Evolutionary conservation across 805 yeast genomes (phyloP), one percentile per base, ranked within the genome.

Genomic region (Lachancea cidri): DNA sequence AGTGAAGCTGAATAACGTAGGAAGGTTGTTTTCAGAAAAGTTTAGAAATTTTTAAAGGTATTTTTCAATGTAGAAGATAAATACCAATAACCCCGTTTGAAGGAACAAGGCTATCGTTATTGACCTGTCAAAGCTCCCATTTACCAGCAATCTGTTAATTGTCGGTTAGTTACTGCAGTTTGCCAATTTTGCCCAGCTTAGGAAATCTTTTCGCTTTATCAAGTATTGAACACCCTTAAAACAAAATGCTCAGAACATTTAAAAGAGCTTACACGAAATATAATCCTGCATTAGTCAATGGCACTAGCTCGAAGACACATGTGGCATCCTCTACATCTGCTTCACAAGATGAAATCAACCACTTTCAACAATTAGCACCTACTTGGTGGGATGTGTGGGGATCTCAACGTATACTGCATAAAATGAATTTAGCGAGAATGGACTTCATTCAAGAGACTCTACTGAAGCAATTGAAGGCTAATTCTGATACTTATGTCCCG

Each of bases 381-480:
- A 65, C 86, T n/a, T 93, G 99, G 99, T 93, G 99, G 98, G 96
- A 93, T 53, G 79, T 85, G 11, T 66, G 80, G 48, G 98, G 98
- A 0, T 83, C 97, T 1, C 98, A 93, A 59, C 69, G 98, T 30
- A 86, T 93, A 41, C 72, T 93, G 33, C 98, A 93, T 65, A 85
- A 88, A 65, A 91, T 93, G 98, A 93, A 93, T 60, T 68, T 86
- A 37, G 70, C 86, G 39, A 69, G 98, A 48, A 74, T 91, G 83
- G 96, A 88, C 60, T 93, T 88, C 58, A 79, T 93, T 37, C 77
- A 76, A 47, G 73, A 74, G 3, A 81, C 80, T 0, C 65, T 91
- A 19, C 38, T 71, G 8, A 40, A 51, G 14, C 43, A 47, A 4
- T 37, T 55, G 4, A 65, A 56, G 5, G 41, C 49, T 0, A 55